Percentiles rank a stretch among this genome's conserved stretches.
Conservation (phyloP, 1,139 yeast genomes). For the Geotrichum candidum region DNA sequence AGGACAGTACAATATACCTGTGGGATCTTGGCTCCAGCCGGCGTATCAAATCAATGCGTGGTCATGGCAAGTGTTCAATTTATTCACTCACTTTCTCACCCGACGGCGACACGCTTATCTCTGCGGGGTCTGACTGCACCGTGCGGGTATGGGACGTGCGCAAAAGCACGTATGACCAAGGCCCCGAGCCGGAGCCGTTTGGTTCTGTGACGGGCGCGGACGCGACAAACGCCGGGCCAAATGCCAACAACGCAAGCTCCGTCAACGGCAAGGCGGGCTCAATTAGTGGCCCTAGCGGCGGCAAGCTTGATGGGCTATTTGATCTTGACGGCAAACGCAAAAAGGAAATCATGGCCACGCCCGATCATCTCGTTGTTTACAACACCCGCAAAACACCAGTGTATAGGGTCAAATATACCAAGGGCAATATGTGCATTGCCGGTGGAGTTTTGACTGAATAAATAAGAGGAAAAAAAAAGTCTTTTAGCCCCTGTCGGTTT, state of each 20-base stretch:
- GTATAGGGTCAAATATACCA: conserved; percentile 83
- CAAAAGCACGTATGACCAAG: conserved; percentile 72
- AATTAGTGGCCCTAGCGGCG: conserved; percentile 1
- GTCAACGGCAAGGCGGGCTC: conserved; percentile 20
- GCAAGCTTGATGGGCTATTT: conserved; percentile 8
- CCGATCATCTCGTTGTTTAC: conserved; percentile 91
- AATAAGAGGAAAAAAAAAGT: background rate
- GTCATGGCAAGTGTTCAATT: conserved; percentile 85
- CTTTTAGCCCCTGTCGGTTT: background rate
- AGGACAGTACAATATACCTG: conserved; percentile 78
- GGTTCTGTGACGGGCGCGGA: conserved; percentile 12
- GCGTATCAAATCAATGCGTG: conserved; percentile 68
- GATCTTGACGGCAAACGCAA: conserved; percentile 42
- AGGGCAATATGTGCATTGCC: conserved; percentile 84
- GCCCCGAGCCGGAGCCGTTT: conserved; percentile 53
- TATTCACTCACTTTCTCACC: conserved; percentile 79
- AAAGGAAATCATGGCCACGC: conserved; percentile 70
- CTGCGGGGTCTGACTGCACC: conserved; percentile 89
- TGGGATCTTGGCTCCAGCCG: conserved; percentile 96
- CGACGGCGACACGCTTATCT: conserved; percentile 83
- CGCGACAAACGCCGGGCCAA: conserved; percentile 14
- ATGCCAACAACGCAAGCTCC: conserved; percentile 14
- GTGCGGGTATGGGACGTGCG: conserved; percentile 96
- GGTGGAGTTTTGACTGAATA: conserved; percentile 72
- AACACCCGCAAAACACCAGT: conserved; percentile 93